Conservation (phyloP, 208 protist species). For the Angomonas deanei region DNA sequence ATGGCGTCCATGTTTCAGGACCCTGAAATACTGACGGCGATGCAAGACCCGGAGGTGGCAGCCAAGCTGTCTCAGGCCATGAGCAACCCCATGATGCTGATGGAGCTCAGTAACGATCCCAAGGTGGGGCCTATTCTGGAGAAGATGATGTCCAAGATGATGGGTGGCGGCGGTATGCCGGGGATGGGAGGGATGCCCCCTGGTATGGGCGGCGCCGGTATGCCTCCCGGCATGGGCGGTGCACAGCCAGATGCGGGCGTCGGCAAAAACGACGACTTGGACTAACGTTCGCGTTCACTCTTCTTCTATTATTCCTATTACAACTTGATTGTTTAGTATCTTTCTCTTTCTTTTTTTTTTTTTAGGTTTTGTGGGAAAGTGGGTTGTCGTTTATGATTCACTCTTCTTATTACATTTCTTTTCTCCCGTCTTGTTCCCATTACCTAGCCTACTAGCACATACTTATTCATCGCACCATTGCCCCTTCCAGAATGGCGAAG, state of each 20-base stretch:
- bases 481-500: too few relatives aligned
- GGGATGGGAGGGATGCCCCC: constrained; percentile 33
- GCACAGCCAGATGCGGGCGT: constrained; percentile 10
- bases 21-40: constrained; percentile 49
- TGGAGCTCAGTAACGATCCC: constrained; percentile 67
- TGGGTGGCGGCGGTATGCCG: constrained; percentile 41
- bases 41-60: constrained; percentile 74
- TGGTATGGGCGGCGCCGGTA: constrained; percentile 17
- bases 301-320: too few relatives aligned
- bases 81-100: constrained; percentile 61
- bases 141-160: constrained; percentile 73
- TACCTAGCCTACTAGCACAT: too few relatives aligned
- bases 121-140: constrained; percentile 71
- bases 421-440: too few relatives aligned
- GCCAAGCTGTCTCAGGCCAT: constrained; percentile 48
- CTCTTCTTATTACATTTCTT: too few relatives aligned
- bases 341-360: too few relatives aligned
- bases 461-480: too few relatives aligned
- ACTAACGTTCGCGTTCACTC: too few relatives aligned
- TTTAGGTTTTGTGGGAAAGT: too few relatives aligned
- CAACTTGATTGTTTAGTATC: too few relatives aligned
- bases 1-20: constrained; percentile 34
- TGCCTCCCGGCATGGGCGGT: constrained; percentile 23
- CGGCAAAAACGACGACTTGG: constrained; percentile 11
- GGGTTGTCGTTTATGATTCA: too few relatives aligned